Evolutionary conservation across 1,139 yeast species (phyloP).

Genomic region (Pneumocystis oryctolagi): DNA sequence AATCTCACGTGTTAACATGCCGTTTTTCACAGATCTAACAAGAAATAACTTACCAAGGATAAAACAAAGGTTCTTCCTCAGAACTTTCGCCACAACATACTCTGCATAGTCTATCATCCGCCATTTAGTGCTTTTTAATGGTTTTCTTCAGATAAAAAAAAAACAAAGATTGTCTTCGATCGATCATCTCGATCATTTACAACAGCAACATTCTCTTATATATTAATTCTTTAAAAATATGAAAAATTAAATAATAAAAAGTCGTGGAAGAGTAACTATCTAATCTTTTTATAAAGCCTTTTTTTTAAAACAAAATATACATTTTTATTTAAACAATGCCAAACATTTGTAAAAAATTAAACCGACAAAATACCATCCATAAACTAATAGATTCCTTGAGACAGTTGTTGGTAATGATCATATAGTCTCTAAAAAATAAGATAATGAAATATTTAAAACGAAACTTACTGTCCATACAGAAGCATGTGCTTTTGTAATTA

Average conservation of each 20-base stretch:
- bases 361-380: not conserved
- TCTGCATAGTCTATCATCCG: constrained; percentile 52
- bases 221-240: too few relatives aligned
- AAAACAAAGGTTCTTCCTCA: constrained; percentile 59
- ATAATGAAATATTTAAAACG: not conserved
- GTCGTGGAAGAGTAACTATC: not conserved
- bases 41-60: constrained; percentile 45
- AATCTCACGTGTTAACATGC: not conserved
- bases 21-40: not conserved
- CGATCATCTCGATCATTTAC: not conserved
- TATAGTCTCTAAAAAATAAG: constrained; percentile 37
- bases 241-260: too few relatives aligned
- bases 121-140: constrained; percentile 2
- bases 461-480: constrained; percentile 50
- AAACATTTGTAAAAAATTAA: not conserved
- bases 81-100: constrained; percentile 91
- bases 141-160: not conserved
- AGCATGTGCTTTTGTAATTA: constrained; percentile 73
- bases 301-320: not conserved
- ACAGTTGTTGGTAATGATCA: constrained; percentile 83
- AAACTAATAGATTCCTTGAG: constrained; percentile 66
- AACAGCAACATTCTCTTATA: not conserved
- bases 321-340: not conserved
- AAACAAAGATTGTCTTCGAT: not conserved
- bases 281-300: too few relatives aligned